Percentiles rank a stretch among this genome's conserved stretches.
phyloP scores from a whole-genome alignment of 2,329 filamentous ascomycete genomes.

The Periconia macrospinosa region DNA sequence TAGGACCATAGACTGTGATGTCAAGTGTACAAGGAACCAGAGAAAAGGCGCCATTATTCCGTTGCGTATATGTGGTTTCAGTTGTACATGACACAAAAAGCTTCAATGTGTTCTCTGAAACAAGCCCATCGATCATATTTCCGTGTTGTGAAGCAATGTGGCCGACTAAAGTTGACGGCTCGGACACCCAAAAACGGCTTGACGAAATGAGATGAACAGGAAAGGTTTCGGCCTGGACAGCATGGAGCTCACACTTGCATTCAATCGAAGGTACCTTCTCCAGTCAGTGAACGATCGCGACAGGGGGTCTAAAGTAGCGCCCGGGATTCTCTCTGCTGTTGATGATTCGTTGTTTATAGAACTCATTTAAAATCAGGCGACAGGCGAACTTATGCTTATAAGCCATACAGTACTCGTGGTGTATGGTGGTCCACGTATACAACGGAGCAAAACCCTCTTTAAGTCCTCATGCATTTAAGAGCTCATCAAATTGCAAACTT shows the following conservation, averaged over 20 bases:
- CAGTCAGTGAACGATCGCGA: neutral
- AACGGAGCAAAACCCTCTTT: too few relatives aligned
- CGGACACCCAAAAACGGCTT: conserved; percentile 4
- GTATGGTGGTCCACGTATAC: too few relatives aligned
- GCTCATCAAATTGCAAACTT: neutral
- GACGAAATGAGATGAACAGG: conserved; percentile 2
- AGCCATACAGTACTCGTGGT: too few relatives aligned
- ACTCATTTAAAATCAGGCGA: too few relatives aligned
- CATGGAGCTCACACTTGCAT: conserved; percentile 2
- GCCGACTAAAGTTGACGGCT: neutral
- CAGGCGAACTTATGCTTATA: too few relatives aligned
- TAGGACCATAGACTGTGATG: conserved; percentile 18
- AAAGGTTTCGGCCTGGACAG: neutral
- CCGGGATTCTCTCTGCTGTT: too few relatives aligned
- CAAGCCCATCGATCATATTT: conserved; percentile 14
- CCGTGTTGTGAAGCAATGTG: conserved; percentile 9
- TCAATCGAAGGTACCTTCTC: conserved; percentile 1
- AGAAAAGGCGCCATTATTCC: neutral
- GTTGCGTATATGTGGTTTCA: neutral
- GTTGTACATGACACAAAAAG: conserved; percentile 2
- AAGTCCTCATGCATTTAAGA: too few relatives aligned
- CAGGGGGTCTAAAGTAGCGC: too few relatives aligned
- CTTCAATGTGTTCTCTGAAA: conserved; percentile 3
- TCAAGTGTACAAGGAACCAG: conserved; percentile 7
- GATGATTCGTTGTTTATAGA: too few relatives aligned